phyloP scores from a whole-genome alignment of 306 rosid genomes.

The Fragaria vesca region DNA sequence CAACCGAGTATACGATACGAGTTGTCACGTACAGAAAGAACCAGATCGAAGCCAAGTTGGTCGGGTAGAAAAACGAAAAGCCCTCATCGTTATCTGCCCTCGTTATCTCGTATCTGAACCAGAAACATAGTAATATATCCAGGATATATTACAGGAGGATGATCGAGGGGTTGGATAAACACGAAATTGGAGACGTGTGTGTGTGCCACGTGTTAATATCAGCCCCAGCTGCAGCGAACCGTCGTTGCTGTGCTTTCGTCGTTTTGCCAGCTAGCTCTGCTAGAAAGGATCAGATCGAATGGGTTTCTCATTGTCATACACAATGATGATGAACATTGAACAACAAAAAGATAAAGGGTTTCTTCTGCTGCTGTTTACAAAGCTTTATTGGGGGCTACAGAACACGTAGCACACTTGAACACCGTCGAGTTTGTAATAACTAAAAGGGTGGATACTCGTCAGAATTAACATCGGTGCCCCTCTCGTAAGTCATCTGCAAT shows the following conservation, averaged over 20 bases:
- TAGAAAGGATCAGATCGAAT: neutral
- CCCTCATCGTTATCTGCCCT: neutral
- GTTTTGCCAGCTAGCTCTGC: neutral
- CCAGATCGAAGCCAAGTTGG: too few relatives aligned
- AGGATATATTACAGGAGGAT: too few relatives aligned
- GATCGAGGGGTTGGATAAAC: constrained; percentile 20
- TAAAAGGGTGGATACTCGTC: neutral
- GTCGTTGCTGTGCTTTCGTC: constrained; percentile 45
- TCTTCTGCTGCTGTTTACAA: neutral
- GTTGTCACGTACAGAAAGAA: too few relatives aligned
- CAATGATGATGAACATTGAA: too few relatives aligned
- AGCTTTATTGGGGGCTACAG: neutral
- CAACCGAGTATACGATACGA: too few relatives aligned
- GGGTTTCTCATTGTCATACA: neutral
- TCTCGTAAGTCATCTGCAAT: neutral
- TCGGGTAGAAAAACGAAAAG: neutral
- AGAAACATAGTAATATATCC: neutral
- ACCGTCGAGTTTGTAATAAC: neutral
- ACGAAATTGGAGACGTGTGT: constrained; percentile 16
- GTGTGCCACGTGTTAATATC: neutral
- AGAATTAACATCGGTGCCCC: neutral
- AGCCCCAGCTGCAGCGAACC: constrained; percentile 37
- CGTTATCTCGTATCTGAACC: neutral
- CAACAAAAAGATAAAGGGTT: neutral
- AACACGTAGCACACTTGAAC: neutral